A percentile compares a stretch with the other conserved stretches of the same genome.
These are phyloP conservation scores for Cordyceps fumosorosea DNA, from an alignment of 2,329 filamentous ascomycete genomes.

Conservation along the genomic window DNA sequence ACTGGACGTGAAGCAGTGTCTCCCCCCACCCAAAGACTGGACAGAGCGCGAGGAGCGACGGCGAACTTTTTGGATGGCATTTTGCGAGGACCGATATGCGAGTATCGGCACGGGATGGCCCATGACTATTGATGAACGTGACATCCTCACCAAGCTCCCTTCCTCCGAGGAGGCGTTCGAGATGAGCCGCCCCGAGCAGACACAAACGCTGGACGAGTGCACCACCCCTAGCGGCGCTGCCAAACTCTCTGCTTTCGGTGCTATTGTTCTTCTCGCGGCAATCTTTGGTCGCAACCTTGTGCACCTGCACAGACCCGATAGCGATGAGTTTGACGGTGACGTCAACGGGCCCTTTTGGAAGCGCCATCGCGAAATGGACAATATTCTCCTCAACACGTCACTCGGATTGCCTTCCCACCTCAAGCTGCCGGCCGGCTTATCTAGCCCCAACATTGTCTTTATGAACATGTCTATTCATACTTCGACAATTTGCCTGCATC, in stretches of 20 bases:
- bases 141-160: slow-evolving; percentile 83
- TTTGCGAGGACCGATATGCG: slow-evolving; percentile 83
- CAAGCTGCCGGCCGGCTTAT: slow-evolving; percentile 68
- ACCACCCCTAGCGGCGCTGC: slow-evolving; percentile 65
- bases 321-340: slow-evolving; percentile 76
- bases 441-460: slow-evolving; percentile 81
- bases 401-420: slow-evolving; percentile 75
- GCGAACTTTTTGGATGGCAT: slow-evolving; percentile 92
- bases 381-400: slow-evolving; percentile 80
- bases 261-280: slow-evolving; percentile 77
- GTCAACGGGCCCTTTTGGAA: slow-evolving; percentile 95
- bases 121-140: slow-evolving; percentile 85
- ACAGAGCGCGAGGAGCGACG: slow-evolving; percentile 87
- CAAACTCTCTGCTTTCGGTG: slow-evolving; percentile 70
- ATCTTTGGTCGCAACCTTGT: slow-evolving; percentile 86
- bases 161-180: slow-evolving; percentile 79
- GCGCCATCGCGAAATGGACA: slow-evolving; percentile 81
- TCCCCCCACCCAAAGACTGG: slow-evolving; percentile 84
- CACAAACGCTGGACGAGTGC: slow-evolving; percentile 62
- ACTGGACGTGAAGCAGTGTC: slow-evolving; percentile 86
- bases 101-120: slow-evolving; percentile 98
- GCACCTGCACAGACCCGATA: slow-evolving; percentile 81
- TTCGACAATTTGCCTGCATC: slow-evolving; percentile 93
- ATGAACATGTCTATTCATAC: slow-evolving; percentile 97
- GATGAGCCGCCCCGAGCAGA: slow-evolving; percentile 67